Base-by-base conservation (phyloP, 495 filamentous ascomycete genomes). In the Aspergillus conjunctus region DNA sequence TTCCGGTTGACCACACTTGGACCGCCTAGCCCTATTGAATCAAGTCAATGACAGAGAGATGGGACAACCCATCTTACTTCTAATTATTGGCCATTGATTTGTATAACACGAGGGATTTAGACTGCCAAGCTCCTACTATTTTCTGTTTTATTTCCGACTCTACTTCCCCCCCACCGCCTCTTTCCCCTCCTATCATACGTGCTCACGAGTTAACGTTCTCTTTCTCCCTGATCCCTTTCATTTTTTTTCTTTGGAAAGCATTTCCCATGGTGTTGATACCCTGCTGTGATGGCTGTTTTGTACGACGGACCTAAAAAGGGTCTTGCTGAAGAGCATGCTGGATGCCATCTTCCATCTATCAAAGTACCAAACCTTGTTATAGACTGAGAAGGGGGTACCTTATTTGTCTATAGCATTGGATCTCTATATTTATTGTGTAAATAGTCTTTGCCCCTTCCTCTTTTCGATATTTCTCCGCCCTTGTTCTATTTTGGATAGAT, bases 181-280 rank as follows among this genome's bases (percentile, higher is more conserved):
- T 17, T 50, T 53, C 33, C 21, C 12, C 50, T 22, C 50, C 31
- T 41, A 32, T 49, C 56, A 58, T 51, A 66, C 61, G 63, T 70
- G 71, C 71, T 75, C 71, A 76, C 72, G 73, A 75, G 63, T 67
- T 68, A 56, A 72, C 57, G 64, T 58, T 58, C 39, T 58, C 56
- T 56, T 54, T 64, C 15, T 58, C 45, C 37, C 49, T 49, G 30
- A 34, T 59, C 41, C 48, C 41, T 34, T 32, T 54, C 48, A 49
- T 52, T 60, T 54, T 66, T 53, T 44, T 51, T 55, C 51, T 64
- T 68, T 69, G 55, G 65, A 69, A 72, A 77, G 73, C 75, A 77
- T 80, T 73, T 73, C 60, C 73, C 71, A 74, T 72, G 75, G 76
- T 80, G 74, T 79, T 78, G 78, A 79, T 80, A 79, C 77, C 77